Evolutionary conservation across 495 filamentous ascomycete species (phyloP), one percentile per base, ranked within the genome.

Genomic region (Aspergillus diversus): DNA sequence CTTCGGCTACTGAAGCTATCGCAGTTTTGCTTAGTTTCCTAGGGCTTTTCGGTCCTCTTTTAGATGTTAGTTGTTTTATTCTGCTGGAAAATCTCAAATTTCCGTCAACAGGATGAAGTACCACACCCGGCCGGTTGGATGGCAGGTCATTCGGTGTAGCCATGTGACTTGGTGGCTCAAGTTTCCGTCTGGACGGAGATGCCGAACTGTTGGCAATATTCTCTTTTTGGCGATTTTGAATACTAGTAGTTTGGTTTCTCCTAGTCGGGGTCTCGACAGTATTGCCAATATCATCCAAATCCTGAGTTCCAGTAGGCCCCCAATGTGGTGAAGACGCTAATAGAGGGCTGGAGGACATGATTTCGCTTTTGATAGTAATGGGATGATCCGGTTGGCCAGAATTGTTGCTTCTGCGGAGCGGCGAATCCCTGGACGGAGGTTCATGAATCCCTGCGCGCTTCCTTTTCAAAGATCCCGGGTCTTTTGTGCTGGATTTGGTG

Each of bases 281-380:
- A 52, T 76, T 72, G 27, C 85, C 86, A 53, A 90, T 83, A 55
- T 89, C 86, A 73, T 95, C 91, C 11, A 94, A 79, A 72, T 95
- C 91, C 35, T 92, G 82, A 57, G 89, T 92, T 34, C 72, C 71
- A 62, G 66, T 48, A 46, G 64, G 31, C 33, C 60, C 37, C 57
- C 61, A 32, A 49, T 53, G 52, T 21, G 63, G 6, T 0, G 59
- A 58, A 31, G 55, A 54, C 15, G 64, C 84, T 77, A 57, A 83
- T 66, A 68, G 8, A 31, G 72, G 72, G 42, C 73, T 75, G 46
- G 76, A 74, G 32, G 73, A 74, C 51, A 74, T 42, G 21, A 61
- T 64, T 57, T 79, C 74, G 43, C 66, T 67, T 56, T 79, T 79
- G 34, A 77, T 61, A 12, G 63, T 46, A 32, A 74, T 63, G 33